Evolutionary conservation across 805 yeast genomes (phyloP), one percentile per base, ranked within the genome.

Genomic region (Cyberlindnera euphorbiiphila): DNA sequence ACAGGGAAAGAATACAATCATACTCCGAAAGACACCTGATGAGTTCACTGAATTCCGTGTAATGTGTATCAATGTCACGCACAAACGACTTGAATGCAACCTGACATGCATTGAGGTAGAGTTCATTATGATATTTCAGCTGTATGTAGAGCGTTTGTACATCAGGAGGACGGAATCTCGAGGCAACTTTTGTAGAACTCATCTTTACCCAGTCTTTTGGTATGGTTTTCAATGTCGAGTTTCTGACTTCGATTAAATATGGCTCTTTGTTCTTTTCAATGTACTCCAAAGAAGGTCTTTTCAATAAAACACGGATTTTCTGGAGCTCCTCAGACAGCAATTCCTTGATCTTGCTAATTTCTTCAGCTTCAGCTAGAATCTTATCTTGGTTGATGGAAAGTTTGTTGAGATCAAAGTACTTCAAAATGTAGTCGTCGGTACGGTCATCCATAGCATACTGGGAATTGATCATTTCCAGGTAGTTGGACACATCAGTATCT

Each of bases 191-290:
- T 32, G 94, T 73, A 8, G 82, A 82, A 49, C 75, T 82, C 19
- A 85, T 73, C 48, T 85, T 82, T 10, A 81, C 61, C 96, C 96
- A 91, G 35, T 75, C 77, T 3, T 64, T 49, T 0, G 98, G 98
- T 2, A 89, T 59, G 1, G 62, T 59, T 29, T 72, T 74, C 4
- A 47, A 13, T 2, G 72, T 65, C 10, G 72, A 60, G 44, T 79
- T 78, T 29, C 86, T 64, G 0, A 91, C 79, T 51, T 89, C 96
- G 16, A 93, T 70, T 32, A 89, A 62, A 52, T 81, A 84, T 3
- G 86, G 81, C 15, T 81, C 84, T 36, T 77, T 80, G 34, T 73
- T 69, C 37, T 74, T 77, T 11, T 78, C 70, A 19, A 68, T 64
- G 50, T 66, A 87, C 15, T 69, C 63, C 36, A 83, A 54, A 26